Evolutionary conservation across 2,329 filamentous ascomycete species (phyloP), one percentile per base, ranked within the genome.

Genomic region (Claviceps humidiphila): DNA sequence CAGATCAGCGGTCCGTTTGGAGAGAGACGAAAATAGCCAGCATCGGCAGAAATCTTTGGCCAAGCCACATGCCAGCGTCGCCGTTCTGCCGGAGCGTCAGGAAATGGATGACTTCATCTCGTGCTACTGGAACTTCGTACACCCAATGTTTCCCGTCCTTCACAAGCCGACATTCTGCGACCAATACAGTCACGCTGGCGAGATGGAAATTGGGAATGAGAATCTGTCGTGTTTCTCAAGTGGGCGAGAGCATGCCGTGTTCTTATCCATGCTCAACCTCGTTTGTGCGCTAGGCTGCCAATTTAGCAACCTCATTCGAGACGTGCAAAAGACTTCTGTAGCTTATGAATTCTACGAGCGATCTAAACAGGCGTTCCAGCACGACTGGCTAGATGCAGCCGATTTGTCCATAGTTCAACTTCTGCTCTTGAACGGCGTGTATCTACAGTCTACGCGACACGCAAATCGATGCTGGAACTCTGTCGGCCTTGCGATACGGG

Each of bases 381-480:
- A 51, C n/a, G 50, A 51, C 43, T 51, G 50, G 50, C 13, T 51
- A 14, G 50, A 51, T 22, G 30, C 43, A 22, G 50, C 50, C 43
- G 50, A 51, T 30, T 4, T 47, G n/a, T 51, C 50, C 16, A 22
- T 51, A 22, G 50, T 51, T 26, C 50, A 51, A 7, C 34, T 51
- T 22, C 43, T 51, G 22, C 37, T 51, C 8, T 22, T 51, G 34
- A 51, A 47, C 24, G 50, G 43, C 16, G 50, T 47, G 16, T 51
- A 51, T 46, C 22, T 51, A n/a, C 50, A 51, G 22, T 51, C 50
- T 20, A 51, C 50, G 3, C 50, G 30, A 20, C 50, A 51, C 22
- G 50, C 50, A 16, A 51, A 51, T 20, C 50, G 50, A 6, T 51
- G 50, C 50, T 51, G 50, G 50, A 51, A 51, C 37, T 51, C 50